Evolutionary conservation across 2,329 filamentous ascomycete species (phyloP).

Genomic region (Stagonosporopsis vannaccii): DNA sequence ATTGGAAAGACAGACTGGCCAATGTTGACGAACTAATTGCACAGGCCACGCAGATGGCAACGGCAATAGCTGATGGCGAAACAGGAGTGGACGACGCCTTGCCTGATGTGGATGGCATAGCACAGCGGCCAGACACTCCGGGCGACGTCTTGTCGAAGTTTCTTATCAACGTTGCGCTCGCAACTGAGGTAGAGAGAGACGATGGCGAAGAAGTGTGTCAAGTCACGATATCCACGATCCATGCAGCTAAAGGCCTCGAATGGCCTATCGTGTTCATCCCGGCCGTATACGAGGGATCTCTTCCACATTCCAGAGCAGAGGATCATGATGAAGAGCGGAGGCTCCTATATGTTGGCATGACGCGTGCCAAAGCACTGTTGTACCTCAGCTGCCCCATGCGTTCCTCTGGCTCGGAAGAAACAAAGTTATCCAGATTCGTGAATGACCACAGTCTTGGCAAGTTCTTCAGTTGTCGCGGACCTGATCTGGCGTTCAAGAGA

Average conservation of each 20-base stretch:
- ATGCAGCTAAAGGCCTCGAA: constrained; percentile 93
- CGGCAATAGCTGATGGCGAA: constrained; percentile 53
- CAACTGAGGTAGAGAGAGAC: constrained; percentile 73
- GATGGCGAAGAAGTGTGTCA: constrained; percentile 64
- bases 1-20: constrained; percentile 75
- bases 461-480: constrained; percentile 68
- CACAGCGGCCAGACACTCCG: constrained; percentile 63
- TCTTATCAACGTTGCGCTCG: constrained; percentile 83
- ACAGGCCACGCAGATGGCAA: constrained; percentile 75
- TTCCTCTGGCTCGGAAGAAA: constrained; percentile 67
- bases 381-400: constrained; percentile 83
- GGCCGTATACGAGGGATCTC: constrained; percentile 85
- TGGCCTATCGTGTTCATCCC: constrained; percentile 97
- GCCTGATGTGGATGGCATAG: constrained; percentile 73
- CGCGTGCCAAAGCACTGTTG: constrained; percentile 82
- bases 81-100: constrained; percentile 58
- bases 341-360: constrained; percentile 96
- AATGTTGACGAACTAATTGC: constrained; percentile 89
- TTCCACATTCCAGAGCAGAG: constrained; percentile 86
- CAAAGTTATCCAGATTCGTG: constrained; percentile 76
- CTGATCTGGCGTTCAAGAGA: constrained; percentile 66
- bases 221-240: constrained; percentile 93
- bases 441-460: constrained; percentile 60
- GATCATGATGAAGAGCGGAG: constrained; percentile 87
- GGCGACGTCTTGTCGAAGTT: constrained; percentile 78